These are phyloP conservation scores for Wickerhamiella qilinensis DNA, from an alignment of 805 yeast species.

Conservation along the genomic window DNA sequence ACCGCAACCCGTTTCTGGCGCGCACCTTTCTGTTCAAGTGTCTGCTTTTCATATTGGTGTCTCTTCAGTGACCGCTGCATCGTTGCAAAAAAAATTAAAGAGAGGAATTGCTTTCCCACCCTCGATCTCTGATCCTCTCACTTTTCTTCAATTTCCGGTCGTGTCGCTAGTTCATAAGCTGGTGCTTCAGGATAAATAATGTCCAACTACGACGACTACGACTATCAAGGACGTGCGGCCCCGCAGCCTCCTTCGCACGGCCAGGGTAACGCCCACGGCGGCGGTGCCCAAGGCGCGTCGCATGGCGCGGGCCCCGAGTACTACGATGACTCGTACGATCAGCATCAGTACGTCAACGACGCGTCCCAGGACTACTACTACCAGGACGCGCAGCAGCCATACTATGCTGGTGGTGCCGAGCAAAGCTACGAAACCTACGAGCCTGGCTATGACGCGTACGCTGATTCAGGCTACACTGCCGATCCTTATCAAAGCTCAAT, in stretches of 20 bases:
- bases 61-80: too few species aligned
- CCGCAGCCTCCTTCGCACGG: conserved; percentile 9
- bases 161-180: too few species aligned
- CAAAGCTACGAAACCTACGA: conserved; percentile 25
- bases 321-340: conserved; percentile 24
- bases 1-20: too few species aligned
- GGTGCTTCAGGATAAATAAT: too few species aligned
- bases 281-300: conserved; percentile 13
- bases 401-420: conserved; percentile 21
- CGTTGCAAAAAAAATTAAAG: too few species aligned
- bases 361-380: conserved; percentile 24
- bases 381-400: conserved; percentile 24
- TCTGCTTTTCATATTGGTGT: too few species aligned
- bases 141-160: too few species aligned
- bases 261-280: conserved; percentile 6
- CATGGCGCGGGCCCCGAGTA: too few species aligned
- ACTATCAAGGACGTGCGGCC: conserved; percentile 8
- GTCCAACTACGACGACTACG: conserved; percentile 12
- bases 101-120: too few species aligned
- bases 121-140: too few species aligned
- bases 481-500: conserved; percentile 29
- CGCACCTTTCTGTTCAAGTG: too few species aligned
- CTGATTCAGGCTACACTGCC: conserved; percentile 26
- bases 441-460: conserved; percentile 23
- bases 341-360: conserved; percentile 25